Evolutionary conservation across 2,329 filamentous ascomycete genomes (phyloP).

Genomic region (Passalora sequoiae): DNA sequence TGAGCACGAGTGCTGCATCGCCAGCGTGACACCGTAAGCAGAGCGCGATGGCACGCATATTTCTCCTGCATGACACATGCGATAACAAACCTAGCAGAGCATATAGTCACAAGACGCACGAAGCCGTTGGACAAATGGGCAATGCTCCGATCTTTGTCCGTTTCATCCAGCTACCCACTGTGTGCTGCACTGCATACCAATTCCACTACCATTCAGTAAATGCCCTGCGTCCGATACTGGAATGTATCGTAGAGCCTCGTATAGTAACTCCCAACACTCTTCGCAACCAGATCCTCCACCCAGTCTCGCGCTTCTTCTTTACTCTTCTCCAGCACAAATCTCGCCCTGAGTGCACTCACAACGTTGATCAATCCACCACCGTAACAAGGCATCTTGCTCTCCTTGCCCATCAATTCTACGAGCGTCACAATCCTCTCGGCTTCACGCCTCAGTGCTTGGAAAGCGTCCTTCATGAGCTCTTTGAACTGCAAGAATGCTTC

Average conservation of each 20-base stretch:
- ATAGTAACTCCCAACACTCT: slow-evolving; percentile 81
- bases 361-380: slow-evolving; percentile 67
- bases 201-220: no score
- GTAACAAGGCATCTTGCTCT: slow-evolving; percentile 82
- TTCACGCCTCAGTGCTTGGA: slow-evolving; percentile 72
- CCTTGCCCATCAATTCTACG: slow-evolving; percentile 76
- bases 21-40: no score
- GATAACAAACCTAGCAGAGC: no score
- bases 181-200: no score
- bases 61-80: no score
- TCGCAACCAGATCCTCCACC: slow-evolving; percentile 75
- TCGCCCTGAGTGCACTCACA: slow-evolving; percentile 62
- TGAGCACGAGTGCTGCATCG: no score
- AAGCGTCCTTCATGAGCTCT: slow-evolving; percentile 73
- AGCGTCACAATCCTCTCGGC: slow-evolving; percentile 77
- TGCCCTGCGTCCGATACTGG: slow-evolving; percentile 82
- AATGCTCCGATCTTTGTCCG: no score
- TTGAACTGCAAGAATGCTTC: slow-evolving; percentile 71
- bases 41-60: no score
- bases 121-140: no score
- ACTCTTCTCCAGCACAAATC: slow-evolving; percentile 77
- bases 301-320: slow-evolving; percentile 75
- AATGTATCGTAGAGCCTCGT: slow-evolving; percentile 71
- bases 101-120: no score
- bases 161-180: no score